phyloP scores from a whole-genome alignment of 2,329 filamentous ascomycete genomes.

The Ophiostoma novo-ulmi region DNA sequence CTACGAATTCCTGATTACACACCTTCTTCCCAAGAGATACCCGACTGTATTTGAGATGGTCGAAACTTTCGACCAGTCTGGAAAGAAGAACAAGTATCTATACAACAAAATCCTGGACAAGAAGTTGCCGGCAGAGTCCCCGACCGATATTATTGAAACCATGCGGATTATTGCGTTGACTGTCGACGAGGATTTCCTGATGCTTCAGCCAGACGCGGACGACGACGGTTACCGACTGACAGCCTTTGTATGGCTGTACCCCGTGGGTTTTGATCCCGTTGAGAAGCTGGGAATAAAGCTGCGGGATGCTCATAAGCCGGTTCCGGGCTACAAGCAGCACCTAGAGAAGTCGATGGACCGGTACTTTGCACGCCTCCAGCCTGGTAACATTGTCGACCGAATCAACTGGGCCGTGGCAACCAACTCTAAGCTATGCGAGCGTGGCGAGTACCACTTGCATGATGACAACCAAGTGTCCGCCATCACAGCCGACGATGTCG shows the following conservation, averaged over 20 bases:
- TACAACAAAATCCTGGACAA: not conserved
- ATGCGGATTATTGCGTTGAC: slow-evolving; percentile 21
- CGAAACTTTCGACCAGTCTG: not conserved
- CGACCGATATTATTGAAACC: slow-evolving; percentile 13
- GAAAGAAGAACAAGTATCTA: not conserved
- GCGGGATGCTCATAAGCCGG: slow-evolving; percentile 22
- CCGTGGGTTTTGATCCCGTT: slow-evolving; percentile 24
- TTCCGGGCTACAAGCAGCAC: slow-evolving; percentile 26
- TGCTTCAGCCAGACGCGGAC: slow-evolving; percentile 23
- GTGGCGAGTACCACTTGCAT: slow-evolving; percentile 26
- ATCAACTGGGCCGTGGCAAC: slow-evolving; percentile 26
- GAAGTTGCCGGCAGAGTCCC: not conserved
- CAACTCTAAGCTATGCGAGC: slow-evolving; percentile 23
- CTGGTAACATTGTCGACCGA: slow-evolving; percentile 23
- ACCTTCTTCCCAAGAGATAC: slow-evolving; percentile 24
- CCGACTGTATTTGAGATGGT: slow-evolving; percentile 19
- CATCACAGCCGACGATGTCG: not conserved
- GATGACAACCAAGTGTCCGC: slow-evolving; percentile 17
- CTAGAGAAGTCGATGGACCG: slow-evolving; percentile 25
- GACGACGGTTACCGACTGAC: slow-evolving; percentile 22
- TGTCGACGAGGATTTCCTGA: slow-evolving; percentile 27
- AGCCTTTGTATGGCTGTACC: slow-evolving; percentile 25
- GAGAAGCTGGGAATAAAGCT: slow-evolving; percentile 25
- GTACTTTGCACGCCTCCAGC: slow-evolving; percentile 21
- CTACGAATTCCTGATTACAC: slow-evolving; percentile 22